Conservation (phyloP, 2,329 filamentous ascomycete species). For the Penicillium hesseltinei region DNA sequence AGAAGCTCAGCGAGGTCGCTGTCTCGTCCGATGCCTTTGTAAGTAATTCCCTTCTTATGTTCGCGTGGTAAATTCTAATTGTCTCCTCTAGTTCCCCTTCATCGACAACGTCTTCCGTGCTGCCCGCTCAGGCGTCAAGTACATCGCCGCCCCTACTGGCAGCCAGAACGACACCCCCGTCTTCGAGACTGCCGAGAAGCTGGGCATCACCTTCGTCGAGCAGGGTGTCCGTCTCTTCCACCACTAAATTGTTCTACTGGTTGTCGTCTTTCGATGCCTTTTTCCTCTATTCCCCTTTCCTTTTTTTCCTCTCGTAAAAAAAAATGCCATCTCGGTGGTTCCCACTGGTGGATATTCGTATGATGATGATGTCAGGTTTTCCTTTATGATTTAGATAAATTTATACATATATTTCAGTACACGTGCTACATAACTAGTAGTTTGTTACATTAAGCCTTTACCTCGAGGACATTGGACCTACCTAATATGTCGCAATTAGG, state of each 20-base stretch:
- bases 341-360: conserved; percentile 13
- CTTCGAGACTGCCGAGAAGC: conserved; percentile 82
- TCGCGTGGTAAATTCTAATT: neutral
- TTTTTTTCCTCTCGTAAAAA: conserved; percentile 12
- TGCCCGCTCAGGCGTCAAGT: conserved; percentile 84
- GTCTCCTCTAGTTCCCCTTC: conserved; percentile 76
- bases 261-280: conserved; percentile 5
- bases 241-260: conserved; percentile 60
- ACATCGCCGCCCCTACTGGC: conserved; percentile 88
- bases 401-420: conserved; percentile 11
- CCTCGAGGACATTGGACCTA: no score
- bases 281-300: conserved; percentile 1
- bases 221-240: conserved; percentile 94
- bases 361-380: conserved; percentile 30
- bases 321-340: conserved; percentile 6
- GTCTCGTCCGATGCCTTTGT: conserved; percentile 95
- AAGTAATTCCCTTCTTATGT: conserved; percentile 43
- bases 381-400: conserved; percentile 22
- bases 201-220: conserved; percentile 92
- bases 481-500: no score
- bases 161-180: conserved; percentile 54
- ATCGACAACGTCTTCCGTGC: conserved; percentile 96
- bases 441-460: neutral
- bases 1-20: conserved; percentile 71
- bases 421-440: neutral